A percentile compares a stretch with the other conserved stretches of the same genome.
Evolutionary conservation across 441 rosid genomes (phyloP).

Genomic region (Breynia disticha): DNA sequence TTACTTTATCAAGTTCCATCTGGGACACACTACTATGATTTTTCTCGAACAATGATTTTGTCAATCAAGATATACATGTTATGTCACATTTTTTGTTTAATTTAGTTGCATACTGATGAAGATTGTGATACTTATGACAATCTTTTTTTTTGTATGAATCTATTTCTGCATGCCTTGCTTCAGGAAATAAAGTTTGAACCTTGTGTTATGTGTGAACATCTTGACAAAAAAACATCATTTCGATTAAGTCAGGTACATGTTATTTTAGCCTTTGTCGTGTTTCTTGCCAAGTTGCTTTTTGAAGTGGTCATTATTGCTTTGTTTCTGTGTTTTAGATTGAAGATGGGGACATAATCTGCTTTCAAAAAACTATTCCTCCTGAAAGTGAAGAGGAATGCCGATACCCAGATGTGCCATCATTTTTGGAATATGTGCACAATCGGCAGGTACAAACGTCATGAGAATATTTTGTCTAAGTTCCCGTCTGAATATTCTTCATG

Average conservation of each 20-base stretch:
- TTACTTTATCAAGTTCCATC: too few species aligned
- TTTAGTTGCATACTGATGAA: too few species aligned
- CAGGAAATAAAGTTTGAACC: conserved; percentile 98
- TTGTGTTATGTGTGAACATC: conserved; percentile 85
- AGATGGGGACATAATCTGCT: conserved; percentile 98
- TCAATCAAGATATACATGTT: too few species aligned
- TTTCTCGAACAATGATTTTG: too few species aligned
- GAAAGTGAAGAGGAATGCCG: conserved; percentile 46
- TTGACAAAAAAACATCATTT: conserved; percentile 74
- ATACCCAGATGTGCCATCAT: conserved; percentile 83
- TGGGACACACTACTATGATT: too few species aligned
- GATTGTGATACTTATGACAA: too few species aligned
- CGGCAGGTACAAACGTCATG: conserved; percentile 54
- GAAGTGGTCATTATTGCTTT: conserved; percentile 1
- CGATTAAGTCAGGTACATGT: conserved; percentile 61
- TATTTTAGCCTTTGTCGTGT: conserved; percentile 7
- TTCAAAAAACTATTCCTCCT: conserved; percentile 49
- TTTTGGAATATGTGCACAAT: conserved; percentile 87
- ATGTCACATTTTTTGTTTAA: too few species aligned
- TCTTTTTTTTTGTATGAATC: not conserved
- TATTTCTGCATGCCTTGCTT: conserved; percentile 11
- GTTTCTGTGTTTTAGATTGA: conserved; percentile 51
- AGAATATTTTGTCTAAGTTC: not conserved
- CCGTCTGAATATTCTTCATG: not conserved
- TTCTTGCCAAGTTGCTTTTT: conserved; percentile 12